phyloP scores from a whole-genome alignment of 495 filamentous ascomycete species.

The Penicillium manginii region DNA sequence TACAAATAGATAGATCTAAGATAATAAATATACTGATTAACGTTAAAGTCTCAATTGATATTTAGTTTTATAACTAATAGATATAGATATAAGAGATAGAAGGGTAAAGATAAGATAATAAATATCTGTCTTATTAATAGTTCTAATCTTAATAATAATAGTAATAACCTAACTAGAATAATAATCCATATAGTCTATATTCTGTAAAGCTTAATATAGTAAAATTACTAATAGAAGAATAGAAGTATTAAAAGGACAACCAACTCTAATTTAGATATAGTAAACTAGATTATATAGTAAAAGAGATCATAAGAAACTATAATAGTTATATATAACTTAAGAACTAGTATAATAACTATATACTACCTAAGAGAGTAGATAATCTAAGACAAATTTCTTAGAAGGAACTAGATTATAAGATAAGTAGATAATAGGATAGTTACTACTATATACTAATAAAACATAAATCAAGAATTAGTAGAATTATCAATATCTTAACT shows the following conservation, averaged over 20 bases:
- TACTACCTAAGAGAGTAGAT: no score
- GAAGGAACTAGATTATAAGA: no score
- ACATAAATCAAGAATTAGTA: no score
- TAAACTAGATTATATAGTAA: not conserved
- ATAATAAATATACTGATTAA: not conserved
- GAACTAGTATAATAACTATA: no score
- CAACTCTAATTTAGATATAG: not conserved
- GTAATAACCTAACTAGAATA: not conserved
- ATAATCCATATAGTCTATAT: not conserved
- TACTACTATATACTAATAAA: no score
- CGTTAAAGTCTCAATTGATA: not conserved
- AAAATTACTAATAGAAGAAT: not conserved
- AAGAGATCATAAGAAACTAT: not conserved
- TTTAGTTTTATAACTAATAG: not conserved
- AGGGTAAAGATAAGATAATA: not conserved
- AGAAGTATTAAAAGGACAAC: not conserved
- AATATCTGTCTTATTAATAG: not conserved
- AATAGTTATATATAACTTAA: not conserved
- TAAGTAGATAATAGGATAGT: no score
- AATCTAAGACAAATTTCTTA: no score
- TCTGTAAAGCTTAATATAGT: not conserved
- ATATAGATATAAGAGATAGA: not conserved
- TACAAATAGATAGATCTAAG: no score
- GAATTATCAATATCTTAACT: no score
- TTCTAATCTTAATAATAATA: not conserved